Evolutionary conservation across 345 rosid species (phyloP).

Genomic region (Pugionium dolabratum): DNA sequence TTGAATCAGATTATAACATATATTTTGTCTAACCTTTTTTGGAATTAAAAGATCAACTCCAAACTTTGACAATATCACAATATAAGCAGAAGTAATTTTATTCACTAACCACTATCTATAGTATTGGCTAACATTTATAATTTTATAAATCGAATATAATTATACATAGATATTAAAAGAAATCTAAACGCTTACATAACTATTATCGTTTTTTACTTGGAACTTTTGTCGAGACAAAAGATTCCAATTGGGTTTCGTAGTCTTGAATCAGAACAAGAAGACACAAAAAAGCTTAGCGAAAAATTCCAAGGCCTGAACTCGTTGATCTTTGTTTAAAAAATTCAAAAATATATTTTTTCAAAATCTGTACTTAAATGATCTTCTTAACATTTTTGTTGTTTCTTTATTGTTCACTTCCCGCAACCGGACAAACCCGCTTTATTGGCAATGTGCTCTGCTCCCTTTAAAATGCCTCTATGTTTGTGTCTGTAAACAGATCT

Average conservation of each 20-base stretch:
- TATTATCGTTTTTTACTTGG: not conserved
- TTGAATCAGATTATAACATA: no score
- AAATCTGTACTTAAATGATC: not conserved
- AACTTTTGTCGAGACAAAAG: constrained; percentile 1
- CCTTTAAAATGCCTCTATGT: constrained; percentile 32
- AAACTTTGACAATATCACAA: no score
- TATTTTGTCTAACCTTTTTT: no score
- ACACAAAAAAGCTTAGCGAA: not conserved
- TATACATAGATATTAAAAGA: not conserved
- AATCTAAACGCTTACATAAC: constrained; percentile 8
- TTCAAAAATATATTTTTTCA: not conserved
- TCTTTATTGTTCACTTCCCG: constrained; percentile 22
- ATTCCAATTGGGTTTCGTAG: constrained; percentile 1
- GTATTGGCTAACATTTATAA: not conserved
- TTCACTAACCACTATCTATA: no score
- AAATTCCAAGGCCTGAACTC: not conserved
- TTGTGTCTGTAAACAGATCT: constrained; percentile 49
- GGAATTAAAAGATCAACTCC: no score
- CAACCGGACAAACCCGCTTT: constrained; percentile 55
- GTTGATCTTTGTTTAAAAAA: constrained; percentile 1
- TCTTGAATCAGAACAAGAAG: constrained; percentile 3
- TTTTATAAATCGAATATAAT: not conserved
- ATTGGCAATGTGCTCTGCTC: constrained; percentile 50
- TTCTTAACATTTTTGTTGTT: not conserved
- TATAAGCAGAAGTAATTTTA: no score